Conservation (phyloP, 352 stramenopile genomes). For the Pythium plurisporium region DNA sequence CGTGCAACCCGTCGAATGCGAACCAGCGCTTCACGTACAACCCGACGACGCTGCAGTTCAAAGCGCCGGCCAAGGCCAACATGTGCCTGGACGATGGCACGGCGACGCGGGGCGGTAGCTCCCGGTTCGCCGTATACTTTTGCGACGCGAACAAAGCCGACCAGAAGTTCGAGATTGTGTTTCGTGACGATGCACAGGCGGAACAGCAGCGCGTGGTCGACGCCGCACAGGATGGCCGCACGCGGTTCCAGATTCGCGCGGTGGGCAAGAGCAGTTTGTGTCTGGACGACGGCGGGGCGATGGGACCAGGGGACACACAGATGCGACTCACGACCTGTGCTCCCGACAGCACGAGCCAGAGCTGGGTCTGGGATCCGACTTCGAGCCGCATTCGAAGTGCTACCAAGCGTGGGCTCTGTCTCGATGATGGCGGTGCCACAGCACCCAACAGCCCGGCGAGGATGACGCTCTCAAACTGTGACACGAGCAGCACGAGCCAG, state of each 20-base stretch:
- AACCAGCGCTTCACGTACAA: constrained; percentile 20
- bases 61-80: constrained; percentile 22
- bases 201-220: constrained; percentile 3
- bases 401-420: neutral
- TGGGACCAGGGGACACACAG: neutral
- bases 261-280: constrained; percentile 1
- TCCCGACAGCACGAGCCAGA: neutral
- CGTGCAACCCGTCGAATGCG: neutral
- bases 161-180: constrained; percentile 23
- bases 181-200: neutral
- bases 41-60: constrained; percentile 21
- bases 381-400: neutral
- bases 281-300: constrained; percentile 1
- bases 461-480: constrained; percentile 5
- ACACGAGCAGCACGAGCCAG: constrained; percentile 9
- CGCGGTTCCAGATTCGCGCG: constrained; percentile 1
- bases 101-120: neutral
- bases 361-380: constrained; percentile 11
- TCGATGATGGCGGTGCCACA: neutral
- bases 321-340: neutral
- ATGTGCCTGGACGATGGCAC: constrained; percentile 36
- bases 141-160: constrained; percentile 22
- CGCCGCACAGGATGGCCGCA: neutral
- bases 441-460: neutral
- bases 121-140: constrained; percentile 15